Evolutionary conservation across 306 rosid genomes (phyloP).

Genomic region (Gynostemma pentaphyllum): DNA sequence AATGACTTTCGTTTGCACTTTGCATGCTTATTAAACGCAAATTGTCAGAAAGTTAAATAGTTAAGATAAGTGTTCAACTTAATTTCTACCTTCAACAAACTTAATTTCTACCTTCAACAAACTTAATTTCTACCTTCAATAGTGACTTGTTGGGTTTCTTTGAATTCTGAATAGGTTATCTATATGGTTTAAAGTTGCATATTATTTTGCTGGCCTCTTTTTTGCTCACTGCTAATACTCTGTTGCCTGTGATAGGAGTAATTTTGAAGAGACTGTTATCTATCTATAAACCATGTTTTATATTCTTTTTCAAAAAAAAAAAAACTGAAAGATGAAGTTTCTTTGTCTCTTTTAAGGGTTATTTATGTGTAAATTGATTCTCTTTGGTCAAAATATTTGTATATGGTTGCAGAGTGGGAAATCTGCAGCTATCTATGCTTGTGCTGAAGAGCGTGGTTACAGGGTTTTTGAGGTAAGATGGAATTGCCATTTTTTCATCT

Average conservation of each 20-base stretch:
- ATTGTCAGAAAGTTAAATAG: background rate
- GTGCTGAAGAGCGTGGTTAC: conserved; percentile 83
- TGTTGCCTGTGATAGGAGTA: background rate
- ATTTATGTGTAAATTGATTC: conserved; percentile 11
- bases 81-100: background rate
- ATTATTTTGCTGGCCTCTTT: background rate
- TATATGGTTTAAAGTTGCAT: background rate
- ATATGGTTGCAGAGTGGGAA: conserved; percentile 79
- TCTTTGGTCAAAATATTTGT: background rate
- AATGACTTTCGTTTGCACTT: no score
- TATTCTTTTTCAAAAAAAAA: no score
- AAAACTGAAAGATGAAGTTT: background rate
- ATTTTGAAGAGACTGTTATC: background rate
- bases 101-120: background rate
- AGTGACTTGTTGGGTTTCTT: background rate
- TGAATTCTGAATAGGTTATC: background rate
- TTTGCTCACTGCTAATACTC: background rate
- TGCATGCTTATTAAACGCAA: no score
- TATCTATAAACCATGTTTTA: background rate
- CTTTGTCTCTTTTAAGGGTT: conserved; percentile 1
- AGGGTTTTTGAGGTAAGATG: conserved; percentile 66
- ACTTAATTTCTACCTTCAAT: background rate
- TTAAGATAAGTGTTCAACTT: background rate
- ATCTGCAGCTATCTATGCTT: conserved; percentile 91
- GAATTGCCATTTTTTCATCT: background rate